Base-by-base conservation (phyloP, 768 basidiomycete species). In the Jaapia argillacea region DNA sequence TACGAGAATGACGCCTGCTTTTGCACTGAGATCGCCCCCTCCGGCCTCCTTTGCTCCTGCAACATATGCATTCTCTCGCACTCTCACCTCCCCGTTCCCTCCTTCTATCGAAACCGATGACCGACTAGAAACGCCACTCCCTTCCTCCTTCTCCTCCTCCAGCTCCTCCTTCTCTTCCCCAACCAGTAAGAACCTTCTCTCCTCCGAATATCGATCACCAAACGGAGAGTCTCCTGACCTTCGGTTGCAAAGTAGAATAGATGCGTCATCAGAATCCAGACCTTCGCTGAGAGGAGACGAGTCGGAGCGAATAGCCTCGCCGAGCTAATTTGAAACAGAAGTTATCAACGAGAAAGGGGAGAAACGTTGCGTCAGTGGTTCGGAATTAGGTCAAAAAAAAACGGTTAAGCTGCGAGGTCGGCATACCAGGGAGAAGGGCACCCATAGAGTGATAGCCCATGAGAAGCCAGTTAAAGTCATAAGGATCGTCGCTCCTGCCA, bases 391-490 rank as follows among this genome's bases (percentile, higher is more conserved):
- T 33, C 10, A 97, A 93, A 33, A 58, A 60, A 31, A 5, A 45
- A 5, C 28, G 18, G 22, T 20, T 1, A 22, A 18, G 23, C 14
- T 18, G 25, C n/a, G 18, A 5, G 16, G 10, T 33, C 20, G 26
- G 10, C 10, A 10, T 50, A 93, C 89, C 55, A 98, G 61, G 0
- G 90, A 79, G 62, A 89, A 94, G 2, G 93, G 93, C 3, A 81
- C 90, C 94, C 93, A 97, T 60, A 84, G 83, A 1, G 82, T 76
- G 41, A 97, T 72, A 4, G 91, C 90, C 88, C 86, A 96, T n/a
- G 86, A 83, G 52, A 96, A 83, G 0, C 94, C 94, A 5, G 82
- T 81, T 10, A 85, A 51, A 5, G 81, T 74, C 41, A 96, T 76
- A 47, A 97, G 70, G 10, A 80, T 44, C 1, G 85, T 90, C 14